Evolutionary conservation across 805 yeast species (phyloP).

Genomic region (Teunomyces kruisii): DNA sequence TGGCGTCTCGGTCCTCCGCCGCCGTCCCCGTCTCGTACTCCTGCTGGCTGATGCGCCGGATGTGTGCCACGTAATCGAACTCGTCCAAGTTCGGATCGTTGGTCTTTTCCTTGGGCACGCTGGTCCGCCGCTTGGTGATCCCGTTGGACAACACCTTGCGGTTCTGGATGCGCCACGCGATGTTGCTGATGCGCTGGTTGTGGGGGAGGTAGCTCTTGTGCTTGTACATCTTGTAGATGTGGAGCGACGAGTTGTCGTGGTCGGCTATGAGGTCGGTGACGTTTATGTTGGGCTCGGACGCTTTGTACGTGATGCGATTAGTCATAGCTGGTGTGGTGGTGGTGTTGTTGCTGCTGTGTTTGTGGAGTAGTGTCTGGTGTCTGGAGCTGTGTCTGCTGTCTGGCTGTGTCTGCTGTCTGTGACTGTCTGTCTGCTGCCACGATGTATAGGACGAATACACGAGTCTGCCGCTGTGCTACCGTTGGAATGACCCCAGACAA

Average conservation of each 20-base stretch:
- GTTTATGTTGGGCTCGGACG: conserved; percentile 6
- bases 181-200: conserved; percentile 40
- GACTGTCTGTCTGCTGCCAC: too few species aligned
- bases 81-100: conserved; percentile 36
- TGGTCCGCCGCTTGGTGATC: neutral
- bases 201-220: conserved; percentile 43
- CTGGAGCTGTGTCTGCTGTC: too few species aligned
- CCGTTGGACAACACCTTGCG: conserved; percentile 21
- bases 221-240: conserved; percentile 42
- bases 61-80: conserved; percentile 48
- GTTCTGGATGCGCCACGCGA: conserved; percentile 48
- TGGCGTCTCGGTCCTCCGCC: too few species aligned
- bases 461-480: neutral
- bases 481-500: conserved; percentile 4
- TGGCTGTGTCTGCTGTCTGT: too few species aligned
- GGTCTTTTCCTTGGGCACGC: conserved; percentile 6
- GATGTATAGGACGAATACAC: too few species aligned
- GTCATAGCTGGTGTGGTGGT: neutral
- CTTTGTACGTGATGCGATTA: conserved; percentile 10
- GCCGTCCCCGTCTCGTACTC: conserved; percentile 17
- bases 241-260: conserved; percentile 34
- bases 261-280: conserved; percentile 25
- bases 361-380: neutral
- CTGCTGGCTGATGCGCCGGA: conserved; percentile 40
- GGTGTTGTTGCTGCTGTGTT: neutral